Percentiles rank a stretch among this genome's conserved stretches.
Evolutionary conservation across 129 eudicot species (phyloP).

Genomic region (Logfia minima): DNA sequence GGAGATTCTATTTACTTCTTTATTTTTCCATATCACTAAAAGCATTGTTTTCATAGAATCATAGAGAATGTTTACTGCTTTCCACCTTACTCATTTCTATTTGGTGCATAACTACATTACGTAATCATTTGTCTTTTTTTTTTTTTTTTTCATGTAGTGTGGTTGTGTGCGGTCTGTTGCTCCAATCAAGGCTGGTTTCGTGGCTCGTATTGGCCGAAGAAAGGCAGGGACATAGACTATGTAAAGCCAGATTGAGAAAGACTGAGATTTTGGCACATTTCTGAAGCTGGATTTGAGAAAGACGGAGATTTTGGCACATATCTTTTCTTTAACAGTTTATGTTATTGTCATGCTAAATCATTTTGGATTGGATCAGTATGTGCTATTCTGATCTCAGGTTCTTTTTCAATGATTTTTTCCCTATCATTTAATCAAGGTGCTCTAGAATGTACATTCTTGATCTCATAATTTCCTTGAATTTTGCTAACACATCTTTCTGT

Average conservation of each 20-base stretch:
- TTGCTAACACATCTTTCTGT: too few species aligned
- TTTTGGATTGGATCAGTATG: background rate
- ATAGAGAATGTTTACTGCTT: background rate
- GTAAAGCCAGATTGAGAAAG: background rate
- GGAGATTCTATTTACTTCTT: background rate
- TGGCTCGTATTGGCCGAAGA: conserved; percentile 30
- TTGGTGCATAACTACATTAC: background rate
- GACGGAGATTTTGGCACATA: background rate
- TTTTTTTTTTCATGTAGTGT: conserved; percentile 13
- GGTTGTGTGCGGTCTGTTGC: conserved; percentile 29
- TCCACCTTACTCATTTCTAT: background rate
- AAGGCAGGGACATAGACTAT: conserved; percentile 10
- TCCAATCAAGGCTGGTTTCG: conserved; percentile 26
- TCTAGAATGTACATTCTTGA: too few species aligned
- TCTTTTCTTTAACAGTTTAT: background rate
- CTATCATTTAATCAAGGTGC: too few species aligned
- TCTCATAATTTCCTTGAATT: too few species aligned
- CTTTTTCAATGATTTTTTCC: background rate
- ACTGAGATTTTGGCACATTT: background rate
- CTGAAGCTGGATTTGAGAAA: background rate
- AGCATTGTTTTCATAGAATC: background rate
- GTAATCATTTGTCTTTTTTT: background rate
- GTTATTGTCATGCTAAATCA: background rate
- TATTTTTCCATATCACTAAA: background rate
- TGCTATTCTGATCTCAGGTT: background rate